A percentile compares a stretch with the other conserved stretches of the same genome.
Conservation (phyloP, 1,139 yeast species). For the Geotrichum bryndzae region DNA sequence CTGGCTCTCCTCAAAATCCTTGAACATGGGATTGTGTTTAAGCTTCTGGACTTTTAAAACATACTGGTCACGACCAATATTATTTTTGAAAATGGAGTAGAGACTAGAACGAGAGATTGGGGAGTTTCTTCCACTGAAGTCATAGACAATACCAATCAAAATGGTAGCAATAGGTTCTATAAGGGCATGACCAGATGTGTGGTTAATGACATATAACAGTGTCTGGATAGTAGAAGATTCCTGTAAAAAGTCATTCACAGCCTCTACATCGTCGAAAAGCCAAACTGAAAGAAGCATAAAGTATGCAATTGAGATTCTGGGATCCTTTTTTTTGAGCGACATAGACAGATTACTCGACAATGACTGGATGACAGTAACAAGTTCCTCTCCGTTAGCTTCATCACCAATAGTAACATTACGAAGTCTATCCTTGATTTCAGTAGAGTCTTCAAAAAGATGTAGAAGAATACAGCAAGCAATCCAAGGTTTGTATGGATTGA, state of each 20-base stretch:
- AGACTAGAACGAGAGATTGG: conserved; percentile 65
- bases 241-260: conserved; percentile 69
- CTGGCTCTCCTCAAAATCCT: conserved; percentile 46
- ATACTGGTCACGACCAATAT: conserved; percentile 80
- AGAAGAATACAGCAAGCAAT: conserved; percentile 68
- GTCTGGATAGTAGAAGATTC: conserved; percentile 64
- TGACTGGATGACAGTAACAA: conserved; percentile 68
- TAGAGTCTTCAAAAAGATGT: conserved; percentile 52
- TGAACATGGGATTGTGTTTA: conserved; percentile 51
- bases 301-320: conserved; percentile 74
- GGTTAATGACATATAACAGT: conserved; percentile 60
- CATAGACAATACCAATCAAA: conserved; percentile 72
- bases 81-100: conserved; percentile 54
- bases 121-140: conserved; percentile 67
- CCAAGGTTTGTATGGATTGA: conserved; percentile 87
- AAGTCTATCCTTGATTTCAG: conserved; percentile 47
- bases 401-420: conserved; percentile 57
- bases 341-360: conserved; percentile 70
- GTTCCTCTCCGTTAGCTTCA: conserved; percentile 65
- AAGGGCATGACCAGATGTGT: conserved; percentile 50
- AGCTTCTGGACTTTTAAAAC: conserved; percentile 68
- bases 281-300: conserved; percentile 68
- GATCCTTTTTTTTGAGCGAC: conserved; percentile 58
- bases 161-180: conserved; percentile 73
- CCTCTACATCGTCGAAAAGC: conserved; percentile 71